These are phyloP conservation scores for Melampsora larici-populina DNA, from an alignment of 1,284 basidiomycete genomes.

Conservation along the genomic window DNA sequence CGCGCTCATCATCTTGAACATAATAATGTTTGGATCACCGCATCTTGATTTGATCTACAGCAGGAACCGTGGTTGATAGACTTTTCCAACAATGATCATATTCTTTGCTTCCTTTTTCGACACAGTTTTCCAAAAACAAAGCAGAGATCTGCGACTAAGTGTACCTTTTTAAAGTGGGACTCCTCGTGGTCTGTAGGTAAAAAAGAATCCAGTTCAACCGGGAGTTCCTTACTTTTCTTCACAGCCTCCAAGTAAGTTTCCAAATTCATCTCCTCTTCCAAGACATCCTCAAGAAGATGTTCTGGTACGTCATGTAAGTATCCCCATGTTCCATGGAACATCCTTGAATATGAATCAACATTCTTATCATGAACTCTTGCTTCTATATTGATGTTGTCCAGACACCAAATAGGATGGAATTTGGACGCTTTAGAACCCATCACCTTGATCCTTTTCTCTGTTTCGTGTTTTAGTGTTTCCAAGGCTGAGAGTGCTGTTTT, in stretches of 20 bases:
- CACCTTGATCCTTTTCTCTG: background rate
- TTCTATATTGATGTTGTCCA: conserved; percentile 21
- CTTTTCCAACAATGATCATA: background rate
- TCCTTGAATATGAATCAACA: background rate
- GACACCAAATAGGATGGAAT: conserved; percentile 3
- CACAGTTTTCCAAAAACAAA: too few species aligned
- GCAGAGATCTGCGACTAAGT: too few species aligned
- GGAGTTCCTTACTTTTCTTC: background rate
- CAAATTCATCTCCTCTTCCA: too few species aligned
- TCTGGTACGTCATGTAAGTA: background rate
- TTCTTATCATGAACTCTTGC: background rate
- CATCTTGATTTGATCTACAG: background rate
- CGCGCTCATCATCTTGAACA: conserved; percentile 8
- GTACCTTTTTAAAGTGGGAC: too few species aligned
- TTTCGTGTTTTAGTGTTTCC: background rate
- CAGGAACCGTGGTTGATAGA: background rate
- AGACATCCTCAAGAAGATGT: background rate
- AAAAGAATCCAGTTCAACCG: background rate
- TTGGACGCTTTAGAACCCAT: too few species aligned
- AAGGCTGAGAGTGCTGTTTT: background rate
- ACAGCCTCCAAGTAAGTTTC: background rate
- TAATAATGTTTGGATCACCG: background rate
- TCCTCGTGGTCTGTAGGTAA: too few species aligned
- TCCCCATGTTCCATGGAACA: conserved; percentile 12
- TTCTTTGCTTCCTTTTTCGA: too few species aligned